phyloP scores from a whole-genome alignment of 805 yeast genomes.

The Nakazawaea peltata region DNA sequence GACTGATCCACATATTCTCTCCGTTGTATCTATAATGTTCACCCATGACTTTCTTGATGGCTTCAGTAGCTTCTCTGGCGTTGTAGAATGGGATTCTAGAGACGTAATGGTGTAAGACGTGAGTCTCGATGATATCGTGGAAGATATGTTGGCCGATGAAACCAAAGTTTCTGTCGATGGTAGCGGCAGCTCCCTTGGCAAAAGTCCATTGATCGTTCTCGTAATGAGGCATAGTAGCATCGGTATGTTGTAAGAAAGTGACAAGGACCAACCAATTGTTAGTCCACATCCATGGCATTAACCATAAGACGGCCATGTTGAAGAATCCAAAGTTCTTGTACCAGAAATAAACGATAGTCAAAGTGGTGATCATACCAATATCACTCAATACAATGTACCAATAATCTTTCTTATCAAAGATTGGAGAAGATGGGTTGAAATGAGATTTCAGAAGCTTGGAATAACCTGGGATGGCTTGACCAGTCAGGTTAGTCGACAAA shows the following conservation, averaged over 20 bases:
- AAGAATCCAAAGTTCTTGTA: slow-evolving; percentile 37
- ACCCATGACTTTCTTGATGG: slow-evolving; percentile 81
- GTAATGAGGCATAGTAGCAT: slow-evolving; percentile 53
- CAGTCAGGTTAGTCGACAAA: slow-evolving; percentile 46
- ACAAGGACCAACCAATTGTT: slow-evolving; percentile 62
- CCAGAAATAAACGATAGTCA: slow-evolving; percentile 44
- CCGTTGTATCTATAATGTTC: slow-evolving; percentile 58
- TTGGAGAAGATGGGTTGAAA: slow-evolving; percentile 46
- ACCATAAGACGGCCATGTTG: slow-evolving; percentile 47
- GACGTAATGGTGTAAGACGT: slow-evolving; percentile 78
- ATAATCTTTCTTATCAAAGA: slow-evolving; percentile 45
- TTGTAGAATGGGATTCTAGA: slow-evolving; percentile 84
- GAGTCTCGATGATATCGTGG: slow-evolving; percentile 70
- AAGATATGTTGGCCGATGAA: slow-evolving; percentile 48
- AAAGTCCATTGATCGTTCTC: slow-evolving; percentile 50
- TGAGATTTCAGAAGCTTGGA: slow-evolving; percentile 38
- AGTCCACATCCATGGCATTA: slow-evolving; percentile 49
- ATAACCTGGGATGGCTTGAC: slow-evolving; percentile 39
- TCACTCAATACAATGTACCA: slow-evolving; percentile 51
- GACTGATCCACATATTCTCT: slow-evolving; percentile 66
- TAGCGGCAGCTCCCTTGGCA: slow-evolving; percentile 61
- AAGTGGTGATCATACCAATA: slow-evolving; percentile 40
- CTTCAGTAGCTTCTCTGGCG: slow-evolving; percentile 73
- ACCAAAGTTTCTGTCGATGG: slow-evolving; percentile 55
- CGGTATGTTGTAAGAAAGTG: slow-evolving; percentile 57